phyloP scores from a whole-genome alignment of 2,329 filamentous ascomycete species.

The Aspergillus melleus region DNA sequence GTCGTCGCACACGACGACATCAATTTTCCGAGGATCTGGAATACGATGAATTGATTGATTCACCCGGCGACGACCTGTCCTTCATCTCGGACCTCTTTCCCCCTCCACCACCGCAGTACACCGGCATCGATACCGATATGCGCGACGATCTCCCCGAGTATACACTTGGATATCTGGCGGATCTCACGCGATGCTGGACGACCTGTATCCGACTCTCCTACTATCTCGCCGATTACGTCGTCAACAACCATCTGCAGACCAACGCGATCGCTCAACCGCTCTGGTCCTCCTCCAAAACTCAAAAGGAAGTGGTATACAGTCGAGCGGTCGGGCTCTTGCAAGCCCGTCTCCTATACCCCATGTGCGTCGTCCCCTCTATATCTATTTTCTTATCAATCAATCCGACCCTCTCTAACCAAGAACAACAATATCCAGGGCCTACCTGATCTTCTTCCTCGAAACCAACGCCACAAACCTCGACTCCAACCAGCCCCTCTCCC shows the following conservation, averaged over 20 bases:
- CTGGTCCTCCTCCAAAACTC: conserved; percentile 26
- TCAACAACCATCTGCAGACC: conserved; percentile 24
- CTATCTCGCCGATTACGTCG: conserved; percentile 24
- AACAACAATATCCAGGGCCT: conserved; percentile 17
- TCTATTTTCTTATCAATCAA: background rate
- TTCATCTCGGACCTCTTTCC: conserved; percentile 29
- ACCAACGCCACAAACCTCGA: conserved; percentile 2
- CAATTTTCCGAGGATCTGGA: background rate
- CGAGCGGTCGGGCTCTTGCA: conserved; percentile 24
- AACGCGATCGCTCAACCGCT: conserved; percentile 16
- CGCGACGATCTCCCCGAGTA: conserved; percentile 25
- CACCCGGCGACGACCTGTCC: conserved; percentile 25
- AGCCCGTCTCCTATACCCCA: conserved; percentile 19
- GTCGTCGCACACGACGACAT: conserved; percentile 10
- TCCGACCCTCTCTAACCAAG: background rate
- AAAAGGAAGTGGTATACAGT: conserved; percentile 26
- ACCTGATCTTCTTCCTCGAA: conserved; percentile 28
- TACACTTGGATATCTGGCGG: conserved; percentile 26
- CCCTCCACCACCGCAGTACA: conserved; percentile 27
- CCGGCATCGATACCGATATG: conserved; percentile 5
- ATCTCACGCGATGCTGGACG: conserved; percentile 26
- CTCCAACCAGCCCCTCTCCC: conserved; percentile 13
- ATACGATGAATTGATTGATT: conserved; percentile 6
- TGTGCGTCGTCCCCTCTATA: conserved; percentile 15
- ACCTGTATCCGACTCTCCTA: conserved; percentile 29